A percentile compares a stretch with the other conserved stretches of the same genome.
phyloP scores from a whole-genome alignment of 306 rosid species.

The Delonix regia region DNA sequence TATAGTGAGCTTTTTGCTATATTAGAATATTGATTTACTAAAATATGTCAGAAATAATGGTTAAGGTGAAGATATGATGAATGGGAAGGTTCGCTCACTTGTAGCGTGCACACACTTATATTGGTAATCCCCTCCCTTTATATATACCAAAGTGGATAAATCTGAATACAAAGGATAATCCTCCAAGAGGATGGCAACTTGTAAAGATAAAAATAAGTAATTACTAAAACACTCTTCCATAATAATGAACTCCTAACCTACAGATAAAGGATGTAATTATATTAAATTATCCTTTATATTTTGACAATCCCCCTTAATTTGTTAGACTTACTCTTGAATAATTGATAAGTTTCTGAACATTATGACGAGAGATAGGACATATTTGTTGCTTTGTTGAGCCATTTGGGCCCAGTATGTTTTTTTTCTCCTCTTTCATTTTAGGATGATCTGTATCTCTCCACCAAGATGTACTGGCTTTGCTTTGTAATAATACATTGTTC shows the following conservation, averaged over 20 bases:
- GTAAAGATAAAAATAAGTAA: no score
- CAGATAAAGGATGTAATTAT: not conserved
- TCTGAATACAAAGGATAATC: not conserved
- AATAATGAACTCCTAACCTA: not conserved
- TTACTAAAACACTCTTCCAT: no score
- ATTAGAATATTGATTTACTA: not conserved
- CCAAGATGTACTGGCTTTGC: not conserved
- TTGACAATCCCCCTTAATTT: not conserved
- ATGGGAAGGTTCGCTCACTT: not conserved
- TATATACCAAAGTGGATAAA: not conserved
- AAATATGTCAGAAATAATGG: no score
- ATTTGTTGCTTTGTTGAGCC: not conserved
- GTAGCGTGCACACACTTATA: not conserved
- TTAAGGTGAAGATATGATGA: not conserved
- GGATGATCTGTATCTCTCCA: not conserved
- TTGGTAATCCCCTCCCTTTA: not conserved
- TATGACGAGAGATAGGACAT: not conserved
- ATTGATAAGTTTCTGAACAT: not conserved
- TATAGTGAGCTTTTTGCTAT: no score
- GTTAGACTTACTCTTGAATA: not conserved
- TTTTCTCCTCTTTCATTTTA: not conserved
- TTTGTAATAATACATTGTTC: not conserved
- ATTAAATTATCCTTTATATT: not conserved
- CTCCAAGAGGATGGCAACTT: not conserved
- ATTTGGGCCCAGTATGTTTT: not conserved